These are phyloP conservation scores for Gynostemma pentaphyllum DNA, from an alignment of 306 rosid species.

Conservation along the genomic window DNA sequence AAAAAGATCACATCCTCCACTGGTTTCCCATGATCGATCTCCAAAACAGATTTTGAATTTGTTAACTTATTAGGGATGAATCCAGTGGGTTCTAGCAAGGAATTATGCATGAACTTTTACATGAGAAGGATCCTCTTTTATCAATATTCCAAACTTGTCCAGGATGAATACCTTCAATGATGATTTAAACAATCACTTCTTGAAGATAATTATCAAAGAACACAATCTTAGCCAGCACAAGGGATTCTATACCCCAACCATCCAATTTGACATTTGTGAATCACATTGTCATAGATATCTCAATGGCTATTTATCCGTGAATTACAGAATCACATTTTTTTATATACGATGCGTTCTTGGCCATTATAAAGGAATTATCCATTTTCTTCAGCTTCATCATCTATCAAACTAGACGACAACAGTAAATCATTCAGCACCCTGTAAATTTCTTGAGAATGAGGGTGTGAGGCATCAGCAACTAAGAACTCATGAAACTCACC, in stretches of 20 bases:
- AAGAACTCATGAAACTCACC: constrained; percentile 52
- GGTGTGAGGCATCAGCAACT: constrained; percentile 62
- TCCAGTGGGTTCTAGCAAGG: too few species aligned
- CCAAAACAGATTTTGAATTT: constrained; percentile 30
- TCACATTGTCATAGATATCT: neutral
- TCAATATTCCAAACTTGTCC: too few species aligned
- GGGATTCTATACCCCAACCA: too few species aligned
- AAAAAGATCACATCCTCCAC: constrained; percentile 69
- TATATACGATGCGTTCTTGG: neutral
- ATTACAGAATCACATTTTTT: neutral
- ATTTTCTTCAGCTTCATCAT: constrained; percentile 10
- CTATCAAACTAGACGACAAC: constrained; percentile 31
- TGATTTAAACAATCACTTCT: too few species aligned
- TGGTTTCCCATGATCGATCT: constrained; percentile 61
- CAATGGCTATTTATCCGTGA: neutral
- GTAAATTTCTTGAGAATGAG: constrained; percentile 49
- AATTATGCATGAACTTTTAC: too few species aligned
- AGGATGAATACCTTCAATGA: too few species aligned
- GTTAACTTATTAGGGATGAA: too few species aligned
- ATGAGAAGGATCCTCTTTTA: too few species aligned
- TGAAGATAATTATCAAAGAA: too few species aligned
- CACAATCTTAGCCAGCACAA: too few species aligned
- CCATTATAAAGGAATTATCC: neutral
- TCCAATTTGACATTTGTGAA: neutral
- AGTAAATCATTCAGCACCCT: constrained; percentile 25